phyloP scores from a whole-genome alignment of 495 filamentous ascomycete genomes.

The Trichoderma asperelloides region DNA sequence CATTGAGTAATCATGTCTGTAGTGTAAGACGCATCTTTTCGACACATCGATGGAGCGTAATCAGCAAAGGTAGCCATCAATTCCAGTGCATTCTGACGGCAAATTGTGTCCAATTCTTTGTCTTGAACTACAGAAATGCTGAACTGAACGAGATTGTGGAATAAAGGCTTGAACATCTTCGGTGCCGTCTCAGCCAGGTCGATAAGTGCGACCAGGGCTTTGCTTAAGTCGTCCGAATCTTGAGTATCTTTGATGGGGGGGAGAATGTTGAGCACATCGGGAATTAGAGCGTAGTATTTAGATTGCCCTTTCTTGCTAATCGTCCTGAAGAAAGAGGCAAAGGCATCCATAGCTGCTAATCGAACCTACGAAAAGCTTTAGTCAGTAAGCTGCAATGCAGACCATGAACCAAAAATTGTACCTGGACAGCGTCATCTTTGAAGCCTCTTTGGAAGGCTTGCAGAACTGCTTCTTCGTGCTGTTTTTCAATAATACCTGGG shows the following conservation, averaged over 20 bases:
- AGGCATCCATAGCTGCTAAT: slow-evolving; percentile 91
- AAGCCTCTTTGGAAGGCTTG: slow-evolving; percentile 84
- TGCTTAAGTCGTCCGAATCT: slow-evolving; percentile 82
- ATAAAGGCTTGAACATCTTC: slow-evolving; percentile 92
- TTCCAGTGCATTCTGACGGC: slow-evolving; percentile 90
- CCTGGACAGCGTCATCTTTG: slow-evolving; percentile 72
- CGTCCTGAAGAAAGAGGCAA: slow-evolving; percentile 88
- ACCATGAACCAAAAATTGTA: slow-evolving; percentile 31
- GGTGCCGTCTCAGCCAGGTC: slow-evolving; percentile 86
- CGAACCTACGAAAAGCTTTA: slow-evolving; percentile 49
- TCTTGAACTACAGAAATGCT: slow-evolving; percentile 88
- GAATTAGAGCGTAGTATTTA: slow-evolving; percentile 79
- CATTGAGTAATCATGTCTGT: slow-evolving; percentile 98
- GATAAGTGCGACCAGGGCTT: slow-evolving; percentile 80
- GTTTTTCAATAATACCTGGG: slow-evolving; percentile 90
- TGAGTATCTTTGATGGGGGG: slow-evolving; percentile 83
- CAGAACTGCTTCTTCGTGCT: slow-evolving; percentile 80
- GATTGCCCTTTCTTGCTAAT: slow-evolving; percentile 75
- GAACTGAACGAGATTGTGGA: slow-evolving; percentile 85
- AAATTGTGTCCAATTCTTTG: slow-evolving; percentile 82
- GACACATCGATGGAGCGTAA: slow-evolving; percentile 85
- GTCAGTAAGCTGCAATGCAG: slow-evolving; percentile 8
- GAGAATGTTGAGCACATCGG: slow-evolving; percentile 83
- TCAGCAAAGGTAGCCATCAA: slow-evolving; percentile 98
- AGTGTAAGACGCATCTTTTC: slow-evolving; percentile 82